phyloP scores from a whole-genome alignment of 305 asterid species.

The Coffea humblotiana region DNA sequence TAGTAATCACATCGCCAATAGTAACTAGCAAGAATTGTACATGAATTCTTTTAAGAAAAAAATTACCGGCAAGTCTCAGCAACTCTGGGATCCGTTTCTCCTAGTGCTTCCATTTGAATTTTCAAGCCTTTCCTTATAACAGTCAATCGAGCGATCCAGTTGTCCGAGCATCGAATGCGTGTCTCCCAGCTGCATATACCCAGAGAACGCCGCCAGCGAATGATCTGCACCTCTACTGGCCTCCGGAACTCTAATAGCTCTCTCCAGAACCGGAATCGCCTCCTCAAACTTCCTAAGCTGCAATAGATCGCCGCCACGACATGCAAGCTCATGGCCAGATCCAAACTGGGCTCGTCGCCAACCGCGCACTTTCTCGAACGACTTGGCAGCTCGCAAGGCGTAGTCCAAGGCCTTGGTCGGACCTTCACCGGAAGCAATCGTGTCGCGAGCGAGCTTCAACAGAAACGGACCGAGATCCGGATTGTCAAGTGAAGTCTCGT shows the following conservation, averaged over 20 bases:
- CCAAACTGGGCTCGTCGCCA: constrained; percentile 80
- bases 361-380: constrained; percentile 75
- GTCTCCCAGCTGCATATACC: constrained; percentile 95
- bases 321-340: constrained; percentile 92
- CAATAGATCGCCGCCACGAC: constrained; percentile 98
- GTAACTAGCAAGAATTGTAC: neutral
- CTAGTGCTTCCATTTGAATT: constrained; percentile 92
- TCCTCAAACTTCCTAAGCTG: constrained; percentile 87
- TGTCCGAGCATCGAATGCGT: constrained; percentile 96
- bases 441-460: constrained; percentile 87
- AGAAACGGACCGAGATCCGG: constrained; percentile 98
- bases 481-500: constrained; percentile 84
- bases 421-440: constrained; percentile 91
- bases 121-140: constrained; percentile 77
- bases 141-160: constrained; percentile 83
- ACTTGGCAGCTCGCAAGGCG: constrained; percentile 77
- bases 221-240: constrained; percentile 86
- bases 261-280: constrained; percentile 87
- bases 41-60: neutral
- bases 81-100: constrained; percentile 93
- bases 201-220: constrained; percentile 92
- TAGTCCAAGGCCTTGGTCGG: constrained; percentile 82
- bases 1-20: neutral
- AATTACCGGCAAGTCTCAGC: constrained; percentile 98
- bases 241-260: constrained; percentile 89